Conservation (phyloP, 257 asterid genomes). For the Nicotiana benthamiana region DNA sequence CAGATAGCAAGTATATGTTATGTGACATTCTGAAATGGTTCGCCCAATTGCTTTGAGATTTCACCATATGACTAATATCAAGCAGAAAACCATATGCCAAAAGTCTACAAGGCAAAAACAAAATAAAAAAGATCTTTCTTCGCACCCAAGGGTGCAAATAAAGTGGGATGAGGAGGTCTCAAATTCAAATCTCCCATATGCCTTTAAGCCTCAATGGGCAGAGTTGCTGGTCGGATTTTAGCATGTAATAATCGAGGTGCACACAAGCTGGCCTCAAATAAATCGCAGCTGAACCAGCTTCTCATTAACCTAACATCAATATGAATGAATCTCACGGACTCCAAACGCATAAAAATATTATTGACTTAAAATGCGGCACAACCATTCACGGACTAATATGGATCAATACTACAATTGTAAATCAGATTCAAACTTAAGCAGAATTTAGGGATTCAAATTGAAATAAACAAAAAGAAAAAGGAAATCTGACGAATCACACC, state of each 20-base stretch:
- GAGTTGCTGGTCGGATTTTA: not conserved
- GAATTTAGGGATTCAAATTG: not conserved
- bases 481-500: not conserved
- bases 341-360: not conserved
- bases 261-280: too few relatives aligned
- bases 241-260: not conserved
- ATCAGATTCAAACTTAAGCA: not conserved
- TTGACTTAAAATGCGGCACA: not conserved
- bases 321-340: not conserved
- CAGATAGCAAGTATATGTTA: not conserved
- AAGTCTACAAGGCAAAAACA: not conserved
- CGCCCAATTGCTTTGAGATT: not conserved
- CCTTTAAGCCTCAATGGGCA: not conserved
- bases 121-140: not conserved
- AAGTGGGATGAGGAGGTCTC: not conserved
- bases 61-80: not conserved
- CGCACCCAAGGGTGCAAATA: not conserved
- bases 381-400: not conserved
- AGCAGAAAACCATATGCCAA: not conserved
- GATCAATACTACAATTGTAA: not conserved
- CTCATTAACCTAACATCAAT: constrained; percentile 1
- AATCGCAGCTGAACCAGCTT: too few relatives aligned
- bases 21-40: not conserved
- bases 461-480: not conserved
- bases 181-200: not conserved